Base-by-base conservation (phyloP, 208 protist genomes). In the Vickermania ingenoplastis region DNA sequence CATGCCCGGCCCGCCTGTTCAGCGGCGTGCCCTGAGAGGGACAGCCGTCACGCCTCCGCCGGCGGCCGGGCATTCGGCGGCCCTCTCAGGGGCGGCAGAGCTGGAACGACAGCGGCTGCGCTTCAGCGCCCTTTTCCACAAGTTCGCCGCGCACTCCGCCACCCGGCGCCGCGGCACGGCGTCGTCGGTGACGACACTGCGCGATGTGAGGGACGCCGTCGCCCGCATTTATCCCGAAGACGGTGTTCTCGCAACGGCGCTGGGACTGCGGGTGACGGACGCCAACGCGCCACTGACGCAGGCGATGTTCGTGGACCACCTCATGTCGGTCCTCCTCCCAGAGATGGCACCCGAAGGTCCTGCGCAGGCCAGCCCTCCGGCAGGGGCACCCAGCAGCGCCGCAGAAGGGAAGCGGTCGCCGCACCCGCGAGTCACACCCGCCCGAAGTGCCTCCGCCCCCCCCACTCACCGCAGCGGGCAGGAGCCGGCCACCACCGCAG, bases 81-180 rank as follows among this genome's bases (percentile, higher is more conserved):
- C n/a, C n/a, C n/a, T n/a, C n/a, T n/a, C n/a, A n/a, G n/a, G n/a
- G n/a, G n/a, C n/a, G 17, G 41, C 64, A 52, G 53, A 71, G 21
- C 58, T 65, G 57, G 75, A 83, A 56, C 54, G 78, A 24, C 78
- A 78, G 21, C 57, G 36, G 51, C 79, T 91, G n/a, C 77, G 76
- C 11, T 82, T 77, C 28, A 77, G 83, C 27, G 83, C 83, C 0
- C 81, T 94, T 61, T 94, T 94, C 56, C 78, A 73, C 75, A 94
- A 94, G 67, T 94, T 88, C 67, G 73, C 83, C 30, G 41, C 79
- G 36, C 17, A 45, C 36, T 45, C 36, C 17, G 17, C 17, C n/a
- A n/a, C n/a, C n/a, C n/a, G n/a, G n/a, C n/a, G n/a, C n/a, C 36
- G 36, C 17, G 36, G 36, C 36, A 17, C 7, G 11, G 17, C 11